Evolutionary conservation across 768 basidiomycete genomes (phyloP).

Genomic region (Stropharia rugosoannulata): DNA sequence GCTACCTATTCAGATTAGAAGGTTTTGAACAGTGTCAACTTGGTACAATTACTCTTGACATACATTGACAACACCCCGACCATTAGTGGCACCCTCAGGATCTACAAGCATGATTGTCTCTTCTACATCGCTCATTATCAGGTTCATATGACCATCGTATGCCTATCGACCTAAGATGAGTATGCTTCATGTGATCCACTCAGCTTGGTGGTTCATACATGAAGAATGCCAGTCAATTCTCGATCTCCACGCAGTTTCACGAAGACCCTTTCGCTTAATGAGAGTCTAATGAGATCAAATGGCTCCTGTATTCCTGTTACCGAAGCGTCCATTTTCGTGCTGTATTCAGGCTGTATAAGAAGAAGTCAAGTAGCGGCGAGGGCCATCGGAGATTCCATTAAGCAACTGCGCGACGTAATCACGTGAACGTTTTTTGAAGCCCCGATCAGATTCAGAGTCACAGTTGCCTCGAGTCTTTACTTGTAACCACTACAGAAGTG

Average conservation of each 20-base stretch:
- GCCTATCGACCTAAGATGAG: slow-evolving; percentile 54
- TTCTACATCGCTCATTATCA: slow-evolving; percentile 96
- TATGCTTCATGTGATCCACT: slow-evolving; percentile 8
- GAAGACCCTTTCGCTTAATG: slow-evolving; percentile 96
- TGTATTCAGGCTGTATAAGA: not conserved
- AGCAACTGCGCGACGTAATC: slow-evolving; percentile 3
- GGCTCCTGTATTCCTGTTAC: slow-evolving; percentile 88
- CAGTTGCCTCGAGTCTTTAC: slow-evolving; percentile 1
- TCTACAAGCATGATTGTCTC: slow-evolving; percentile 98
- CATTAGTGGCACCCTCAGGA: slow-evolving; percentile 60
- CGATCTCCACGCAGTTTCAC: slow-evolving; percentile 96
- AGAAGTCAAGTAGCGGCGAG: not conserved
- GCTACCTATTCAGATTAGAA: slow-evolving; percentile 58
- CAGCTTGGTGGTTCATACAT: slow-evolving; percentile 54
- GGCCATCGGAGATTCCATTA: not conserved
- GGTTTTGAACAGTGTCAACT: not conserved
- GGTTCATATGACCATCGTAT: slow-evolving; percentile 99
- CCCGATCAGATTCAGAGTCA: slow-evolving; percentile 17
- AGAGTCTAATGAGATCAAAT: slow-evolving; percentile 94
- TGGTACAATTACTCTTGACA: slow-evolving; percentile 7
- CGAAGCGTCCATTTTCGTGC: slow-evolving; percentile 61
- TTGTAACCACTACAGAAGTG: too few relatives aligned
- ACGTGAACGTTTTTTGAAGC: slow-evolving; percentile 24
- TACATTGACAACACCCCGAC: slow-evolving; percentile 67
- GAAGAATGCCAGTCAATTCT: slow-evolving; percentile 86